Evolutionary conservation across 441 rosid species (phyloP).

Genomic region (Geranium incanum): DNA sequence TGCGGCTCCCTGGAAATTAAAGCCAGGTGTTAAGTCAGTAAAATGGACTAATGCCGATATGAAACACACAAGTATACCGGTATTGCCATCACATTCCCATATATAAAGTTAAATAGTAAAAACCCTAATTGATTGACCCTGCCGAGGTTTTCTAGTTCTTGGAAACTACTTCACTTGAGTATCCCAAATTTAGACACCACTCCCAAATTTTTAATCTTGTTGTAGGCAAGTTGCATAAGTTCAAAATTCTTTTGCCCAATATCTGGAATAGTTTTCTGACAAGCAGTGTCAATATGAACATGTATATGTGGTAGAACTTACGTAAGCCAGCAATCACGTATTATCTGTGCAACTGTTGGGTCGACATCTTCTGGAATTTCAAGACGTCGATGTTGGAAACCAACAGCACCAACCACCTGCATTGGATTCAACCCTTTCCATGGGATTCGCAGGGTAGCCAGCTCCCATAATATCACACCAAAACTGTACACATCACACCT

Average conservation of each 20-base stretch:
- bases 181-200: neutral
- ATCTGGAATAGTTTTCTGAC: neutral
- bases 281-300: neutral
- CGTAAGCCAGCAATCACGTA: conserved; percentile 85
- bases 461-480: conserved; percentile 97
- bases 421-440: conserved; percentile 97
- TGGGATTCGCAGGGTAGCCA: conserved; percentile 64
- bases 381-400: conserved; percentile 84
- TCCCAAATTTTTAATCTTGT: neutral
- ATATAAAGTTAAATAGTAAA: neutral
- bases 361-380: conserved; percentile 71
- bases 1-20: conserved; percentile 60
- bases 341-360: conserved; percentile 67
- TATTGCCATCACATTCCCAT: neutral
- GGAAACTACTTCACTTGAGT: neutral
- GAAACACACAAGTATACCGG: neutral
- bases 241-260: neutral
- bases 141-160: neutral
- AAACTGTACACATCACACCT: conserved; percentile 98
- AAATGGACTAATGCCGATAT: neutral
- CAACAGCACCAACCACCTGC: conserved; percentile 99
- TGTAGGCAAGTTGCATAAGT: neutral
- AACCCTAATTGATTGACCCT: neutral
- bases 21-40: neutral
- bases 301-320: conserved; percentile 27